Evolutionary conservation across 768 basidiomycete species (phyloP), one percentile per base, ranked within the genome.

Genomic region (Hericium coralloides): DNA sequence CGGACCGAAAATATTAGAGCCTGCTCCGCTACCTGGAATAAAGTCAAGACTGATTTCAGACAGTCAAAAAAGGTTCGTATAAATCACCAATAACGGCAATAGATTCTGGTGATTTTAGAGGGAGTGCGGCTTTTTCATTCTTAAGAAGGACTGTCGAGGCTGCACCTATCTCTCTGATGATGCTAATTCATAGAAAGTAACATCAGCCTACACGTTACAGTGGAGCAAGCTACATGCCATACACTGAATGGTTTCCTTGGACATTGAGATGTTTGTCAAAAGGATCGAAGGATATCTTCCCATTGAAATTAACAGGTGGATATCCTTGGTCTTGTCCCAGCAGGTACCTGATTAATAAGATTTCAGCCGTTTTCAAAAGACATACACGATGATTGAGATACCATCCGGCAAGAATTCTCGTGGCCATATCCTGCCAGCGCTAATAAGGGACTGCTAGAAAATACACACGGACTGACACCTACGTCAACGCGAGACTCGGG

Each of bases 71-170:
- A 31, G 15, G 15, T 15, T 45, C 18, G 15, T 45, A 20, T 20
- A 4, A 17, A 58, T 70, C 76, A 4, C 86, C 86, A 49, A 86
- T 74, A 18, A 87, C 68, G 0, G 72, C 81, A 38, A 87, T 77
- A 4, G 74, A 69, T 62, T 71, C 72, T 1, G 78, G 74, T 43
- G 72, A 65, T 52, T 74, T 69, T 55, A 83, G 60, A 57, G 84
- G 74, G 50, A 83, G 66, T 17, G 70, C 69, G 49, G 68, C 67
- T 38, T 73, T 71, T 4, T 61, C 66, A 63, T 87, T 87, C 68
- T 86, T 88, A 41, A 88, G 70, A 25, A 87, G 71, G 17, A 86
- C 79, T 1, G 80, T 82, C 9, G 81, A 81, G 0, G 84, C 80
- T 2, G 79, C 80, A 38, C 79, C 85, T 45, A 87, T 81, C 39